These are phyloP conservation scores for Serpula lacrymans DNA, from an alignment of 768 basidiomycete genomes.

Conservation along the genomic window DNA sequence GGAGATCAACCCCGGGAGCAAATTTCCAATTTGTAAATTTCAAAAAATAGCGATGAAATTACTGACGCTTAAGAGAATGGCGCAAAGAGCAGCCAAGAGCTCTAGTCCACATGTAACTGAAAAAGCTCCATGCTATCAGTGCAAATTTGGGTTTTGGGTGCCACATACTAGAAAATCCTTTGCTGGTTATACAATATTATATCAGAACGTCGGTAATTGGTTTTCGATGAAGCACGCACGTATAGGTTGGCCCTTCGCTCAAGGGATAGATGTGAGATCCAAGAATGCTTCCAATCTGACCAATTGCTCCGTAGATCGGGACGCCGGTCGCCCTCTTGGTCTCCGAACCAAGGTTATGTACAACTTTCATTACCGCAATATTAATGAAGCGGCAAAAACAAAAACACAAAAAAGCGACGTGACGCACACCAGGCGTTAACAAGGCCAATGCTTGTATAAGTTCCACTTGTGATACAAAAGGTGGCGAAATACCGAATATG, in stretches of 20 bases:
- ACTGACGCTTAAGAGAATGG: constrained; percentile 15
- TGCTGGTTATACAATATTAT: constrained; percentile 6
- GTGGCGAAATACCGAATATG: constrained; percentile 44
- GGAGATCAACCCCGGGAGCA: too few species aligned
- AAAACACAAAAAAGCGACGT: not conserved
- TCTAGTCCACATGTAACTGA: constrained; percentile 17
- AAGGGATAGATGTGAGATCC: constrained; percentile 42
- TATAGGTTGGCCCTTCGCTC: constrained; percentile 37
- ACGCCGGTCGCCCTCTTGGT: constrained; percentile 42
- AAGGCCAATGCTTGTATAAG: constrained; percentile 43
- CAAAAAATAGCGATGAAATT: too few species aligned
- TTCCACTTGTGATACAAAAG: constrained; percentile 43
- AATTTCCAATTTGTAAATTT: too few species aligned
- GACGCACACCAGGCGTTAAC: constrained; percentile 47
- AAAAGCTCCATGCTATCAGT: constrained; percentile 4
- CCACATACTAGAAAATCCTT: constrained; percentile 18
- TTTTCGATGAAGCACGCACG: constrained; percentile 14
- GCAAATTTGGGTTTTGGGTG: not conserved
- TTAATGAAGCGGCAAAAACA: constrained; percentile 3
- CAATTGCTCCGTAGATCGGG: constrained; percentile 40
- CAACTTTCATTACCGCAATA: constrained; percentile 28
- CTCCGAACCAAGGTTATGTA: constrained; percentile 42
- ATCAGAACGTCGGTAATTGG: not conserved
- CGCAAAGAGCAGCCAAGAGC: constrained; percentile 14
- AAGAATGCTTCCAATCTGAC: constrained; percentile 38